Evolutionary conservation across 148 eudicot species (phyloP), one percentile per base, ranked within the genome.

Genomic region (Dianthus caryophyllus): DNA sequence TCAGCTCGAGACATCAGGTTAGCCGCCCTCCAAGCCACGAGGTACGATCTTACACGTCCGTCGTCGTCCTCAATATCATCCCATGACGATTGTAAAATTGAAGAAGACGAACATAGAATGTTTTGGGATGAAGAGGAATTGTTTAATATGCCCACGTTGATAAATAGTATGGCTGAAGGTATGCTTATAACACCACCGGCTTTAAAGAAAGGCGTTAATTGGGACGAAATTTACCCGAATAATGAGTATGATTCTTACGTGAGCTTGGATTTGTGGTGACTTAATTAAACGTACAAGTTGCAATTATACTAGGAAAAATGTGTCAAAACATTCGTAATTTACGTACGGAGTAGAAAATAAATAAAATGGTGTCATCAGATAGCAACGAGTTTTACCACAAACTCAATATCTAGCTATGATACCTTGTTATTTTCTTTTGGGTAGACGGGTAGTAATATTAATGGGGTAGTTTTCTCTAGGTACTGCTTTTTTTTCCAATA

Each of bases 131-230:
- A 87, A 71, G 96, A 89, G 71, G 85, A 70, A 13, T 22, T 85
- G 63, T 85, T 80, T 76, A 85, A 85, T 61, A 84, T 84, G 88
- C 96, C 88, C 0, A 73, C 64, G 10, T 78, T 87, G 55, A 64
- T 85, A 13, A 82, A 85, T 56, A 80, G 87, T 71, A 87, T 87
- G 96, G 89, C 93, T 6, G 90, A 88, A 77, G 93, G 90, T 17
- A 67, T 90, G 93, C 73, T 90, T 26, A 74, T 89, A n/a, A 87
- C 96, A 9, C 92, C 89, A 3, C 86, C 83, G 0, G 82, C 78
- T 25, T 67, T 87, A 69, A 82, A 70, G 61, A 73, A 52, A 31
- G 85, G 88, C 10, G 72, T 78, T 62, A 69, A 60, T 73, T 84
- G 85, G 86, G 80, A 73, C 39, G 79, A 76, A 1, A 25, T 41